These are phyloP conservation scores for Jimgerdemannia flammicorona DNA, from an alignment of 192 early-diverging fungal genomes.

Conservation along the genomic window DNA sequence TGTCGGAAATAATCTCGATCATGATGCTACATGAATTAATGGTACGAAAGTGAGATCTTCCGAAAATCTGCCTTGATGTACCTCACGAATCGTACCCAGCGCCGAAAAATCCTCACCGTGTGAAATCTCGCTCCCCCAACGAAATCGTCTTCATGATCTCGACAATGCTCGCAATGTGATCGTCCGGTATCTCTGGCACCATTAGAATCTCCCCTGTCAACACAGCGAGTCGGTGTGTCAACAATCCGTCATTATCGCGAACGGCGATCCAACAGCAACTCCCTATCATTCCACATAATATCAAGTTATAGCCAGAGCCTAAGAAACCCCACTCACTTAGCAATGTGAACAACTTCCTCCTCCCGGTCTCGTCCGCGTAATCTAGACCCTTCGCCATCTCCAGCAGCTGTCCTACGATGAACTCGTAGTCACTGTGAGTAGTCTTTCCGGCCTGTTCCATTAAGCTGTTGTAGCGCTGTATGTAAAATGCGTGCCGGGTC, in stretches of 20 bases:
- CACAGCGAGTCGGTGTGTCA: background rate
- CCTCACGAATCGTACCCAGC: background rate
- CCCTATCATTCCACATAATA: too few species aligned
- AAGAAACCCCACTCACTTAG: constrained; percentile 50
- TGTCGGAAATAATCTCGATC: constrained; percentile 79
- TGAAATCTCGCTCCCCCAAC: constrained; percentile 82
- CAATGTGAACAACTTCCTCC: constrained; percentile 72
- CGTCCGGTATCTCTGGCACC: constrained; percentile 70
- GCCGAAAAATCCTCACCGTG: constrained; percentile 32
- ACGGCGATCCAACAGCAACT: too few species aligned
- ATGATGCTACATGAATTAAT: constrained; percentile 39
- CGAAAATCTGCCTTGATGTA: too few species aligned
- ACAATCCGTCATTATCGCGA: too few species aligned
- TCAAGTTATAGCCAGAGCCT: background rate
- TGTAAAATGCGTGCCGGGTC: constrained; percentile 48
- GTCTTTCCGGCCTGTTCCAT: constrained; percentile 48
- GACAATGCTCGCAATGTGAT: constrained; percentile 72
- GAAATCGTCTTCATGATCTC: constrained; percentile 74
- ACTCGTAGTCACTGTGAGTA: constrained; percentile 48
- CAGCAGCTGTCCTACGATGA: constrained; percentile 70
- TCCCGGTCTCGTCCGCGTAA: constrained; percentile 87
- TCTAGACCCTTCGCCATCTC: constrained; percentile 73
- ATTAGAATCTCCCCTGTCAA: constrained; percentile 70
- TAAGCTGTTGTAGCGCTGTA: constrained; percentile 50
- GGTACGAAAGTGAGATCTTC: background rate